These are phyloP conservation scores for Phytophthora macrochlamydospora DNA, from an alignment of 352 stramenopile genomes.

Conservation along the genomic window DNA sequence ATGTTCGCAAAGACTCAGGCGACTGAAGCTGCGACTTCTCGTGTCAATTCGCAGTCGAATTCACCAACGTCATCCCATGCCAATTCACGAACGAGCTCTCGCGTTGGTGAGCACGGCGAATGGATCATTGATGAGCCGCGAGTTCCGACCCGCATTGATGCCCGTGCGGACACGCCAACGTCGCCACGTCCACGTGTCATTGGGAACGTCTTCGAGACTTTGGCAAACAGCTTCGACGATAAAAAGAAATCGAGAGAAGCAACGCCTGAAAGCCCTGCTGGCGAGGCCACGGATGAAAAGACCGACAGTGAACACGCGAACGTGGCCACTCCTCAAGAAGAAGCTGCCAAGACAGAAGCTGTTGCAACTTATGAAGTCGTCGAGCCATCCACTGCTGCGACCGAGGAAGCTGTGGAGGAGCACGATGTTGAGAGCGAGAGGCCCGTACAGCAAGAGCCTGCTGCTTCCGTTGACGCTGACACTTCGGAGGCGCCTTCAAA, in stretches of 20 bases:
- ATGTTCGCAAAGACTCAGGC: conserved; percentile 28
- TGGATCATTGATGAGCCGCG: background rate
- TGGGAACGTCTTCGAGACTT: conserved; percentile 19
- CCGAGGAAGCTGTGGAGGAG: background rate
- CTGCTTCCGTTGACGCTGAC: background rate
- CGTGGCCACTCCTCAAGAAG: background rate
- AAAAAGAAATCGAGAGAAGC: background rate
- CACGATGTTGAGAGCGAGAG: background rate
- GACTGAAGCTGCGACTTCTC: conserved; percentile 14
- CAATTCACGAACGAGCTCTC: background rate
- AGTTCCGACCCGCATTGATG: conserved; percentile 5
- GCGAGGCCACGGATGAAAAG: background rate
- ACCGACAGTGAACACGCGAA: conserved; percentile 8
- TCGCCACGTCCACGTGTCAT: conserved; percentile 9
- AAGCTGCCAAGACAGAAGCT: background rate
- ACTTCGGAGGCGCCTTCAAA: too few relatives aligned
- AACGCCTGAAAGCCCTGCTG: background rate
- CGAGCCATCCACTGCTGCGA: background rate
- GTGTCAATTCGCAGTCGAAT: conserved; percentile 1
- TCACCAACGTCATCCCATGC: background rate
- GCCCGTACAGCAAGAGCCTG: background rate
- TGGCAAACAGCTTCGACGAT: conserved; percentile 15
- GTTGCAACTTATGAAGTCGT: background rate
- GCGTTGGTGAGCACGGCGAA: background rate
- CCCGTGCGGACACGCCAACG: conserved; percentile 11